Evolutionary conservation across 805 yeast species (phyloP).

Genomic region (Yarrowia osloensis): DNA sequence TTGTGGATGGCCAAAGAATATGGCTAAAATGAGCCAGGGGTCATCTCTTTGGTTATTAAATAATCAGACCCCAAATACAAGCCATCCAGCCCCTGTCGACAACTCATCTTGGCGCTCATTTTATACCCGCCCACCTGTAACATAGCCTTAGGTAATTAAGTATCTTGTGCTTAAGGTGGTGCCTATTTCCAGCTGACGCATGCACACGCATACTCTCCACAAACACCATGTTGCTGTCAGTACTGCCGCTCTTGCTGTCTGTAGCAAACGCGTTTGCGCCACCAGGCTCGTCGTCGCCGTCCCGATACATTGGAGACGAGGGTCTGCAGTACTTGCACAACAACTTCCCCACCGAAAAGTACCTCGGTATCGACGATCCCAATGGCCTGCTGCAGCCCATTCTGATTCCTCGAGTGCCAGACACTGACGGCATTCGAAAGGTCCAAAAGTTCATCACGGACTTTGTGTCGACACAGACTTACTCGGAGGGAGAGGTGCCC

Average conservation of each 20-base stretch:
- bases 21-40: too few species aligned
- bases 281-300: slow-evolving; percentile 19
- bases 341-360: slow-evolving; percentile 31
- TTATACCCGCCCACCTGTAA: background rate
- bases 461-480: slow-evolving; percentile 20
- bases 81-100: too few species aligned
- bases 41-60: too few species aligned
- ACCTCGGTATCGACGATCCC: slow-evolving; percentile 33
- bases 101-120: background rate
- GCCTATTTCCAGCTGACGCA: background rate
- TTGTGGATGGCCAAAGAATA: too few species aligned
- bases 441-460: slow-evolving; percentile 45
- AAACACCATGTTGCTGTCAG: slow-evolving; percentile 15
- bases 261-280: slow-evolving; percentile 21
- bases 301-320: slow-evolving; percentile 16
- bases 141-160: background rate
- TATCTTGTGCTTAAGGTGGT: background rate
- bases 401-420: slow-evolving; percentile 47
- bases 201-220: slow-evolving; percentile 12
- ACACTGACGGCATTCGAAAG: slow-evolving; percentile 45
- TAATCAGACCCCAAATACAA: too few species aligned
- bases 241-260: background rate
- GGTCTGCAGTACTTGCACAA: slow-evolving; percentile 24
- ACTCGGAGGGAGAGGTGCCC: slow-evolving; percentile 24
- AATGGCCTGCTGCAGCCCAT: slow-evolving; percentile 40